These are phyloP conservation scores for Penicillium lividum DNA, from an alignment of 495 filamentous ascomycete species.

Conservation along the genomic window DNA sequence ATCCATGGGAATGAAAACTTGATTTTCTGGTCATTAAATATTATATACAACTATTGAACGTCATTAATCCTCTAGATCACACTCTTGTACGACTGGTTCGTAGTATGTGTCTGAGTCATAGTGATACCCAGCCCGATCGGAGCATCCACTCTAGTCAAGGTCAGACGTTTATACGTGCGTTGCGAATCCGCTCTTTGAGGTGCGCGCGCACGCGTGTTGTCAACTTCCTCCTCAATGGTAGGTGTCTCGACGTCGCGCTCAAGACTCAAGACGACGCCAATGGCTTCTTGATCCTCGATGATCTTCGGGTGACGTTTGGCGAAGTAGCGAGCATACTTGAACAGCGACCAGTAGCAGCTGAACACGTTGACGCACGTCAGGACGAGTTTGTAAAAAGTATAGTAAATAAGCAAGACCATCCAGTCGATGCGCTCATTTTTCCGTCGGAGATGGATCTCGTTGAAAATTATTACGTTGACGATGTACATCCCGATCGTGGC, in stretches of 20 bases:
- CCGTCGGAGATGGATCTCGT: constrained; percentile 44
- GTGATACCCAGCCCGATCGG: neutral
- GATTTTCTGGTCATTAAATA: neutral
- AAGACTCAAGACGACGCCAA: constrained; percentile 37
- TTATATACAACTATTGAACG: neutral
- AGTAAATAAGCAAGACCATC: constrained; percentile 35
- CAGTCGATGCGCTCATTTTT: constrained; percentile 39
- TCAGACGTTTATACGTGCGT: constrained; percentile 11
- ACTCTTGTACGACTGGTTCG: neutral
- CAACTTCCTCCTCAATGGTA: constrained; percentile 1
- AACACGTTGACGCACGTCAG: constrained; percentile 43
- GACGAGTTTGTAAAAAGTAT: constrained; percentile 42
- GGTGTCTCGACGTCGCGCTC: constrained; percentile 18
- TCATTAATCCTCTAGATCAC: neutral
- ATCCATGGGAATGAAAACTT: neutral
- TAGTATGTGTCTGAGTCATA: neutral
- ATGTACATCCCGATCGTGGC: constrained; percentile 41
- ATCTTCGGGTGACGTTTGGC: constrained; percentile 45
- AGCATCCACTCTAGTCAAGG: constrained; percentile 12
- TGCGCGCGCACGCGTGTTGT: neutral
- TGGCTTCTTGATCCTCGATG: constrained; percentile 43
- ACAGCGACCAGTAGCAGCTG: constrained; percentile 46
- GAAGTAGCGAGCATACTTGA: constrained; percentile 47
- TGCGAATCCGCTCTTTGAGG: neutral
- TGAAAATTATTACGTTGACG: constrained; percentile 43